These are phyloP conservation scores for Xylaria acuta DNA, from an alignment of 495 filamentous ascomycete genomes.

Conservation along the genomic window DNA sequence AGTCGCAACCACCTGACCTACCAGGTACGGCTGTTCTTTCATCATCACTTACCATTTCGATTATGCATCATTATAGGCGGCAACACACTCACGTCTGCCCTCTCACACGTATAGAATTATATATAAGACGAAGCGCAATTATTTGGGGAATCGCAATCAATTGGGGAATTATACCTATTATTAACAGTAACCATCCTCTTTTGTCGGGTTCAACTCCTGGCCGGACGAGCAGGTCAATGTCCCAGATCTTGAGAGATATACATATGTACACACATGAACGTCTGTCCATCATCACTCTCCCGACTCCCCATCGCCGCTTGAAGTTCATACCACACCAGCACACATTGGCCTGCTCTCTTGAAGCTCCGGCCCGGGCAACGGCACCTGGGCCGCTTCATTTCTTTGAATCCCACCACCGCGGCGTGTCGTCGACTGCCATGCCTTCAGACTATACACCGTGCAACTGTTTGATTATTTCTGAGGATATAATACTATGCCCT, in stretches of 20 bases:
- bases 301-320: neutral
- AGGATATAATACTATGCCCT: constrained; percentile 81
- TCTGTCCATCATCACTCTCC: constrained; percentile 24
- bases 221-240: constrained; percentile 25
- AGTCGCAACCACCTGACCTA: no score
- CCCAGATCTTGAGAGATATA: constrained; percentile 39
- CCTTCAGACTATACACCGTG: neutral
- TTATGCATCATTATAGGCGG: no score
- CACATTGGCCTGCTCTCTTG: constrained; percentile 4
- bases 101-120: neutral
- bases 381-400: neutral
- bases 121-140: no score
- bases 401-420: neutral
- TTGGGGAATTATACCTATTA: constrained; percentile 19
- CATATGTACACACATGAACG: constrained; percentile 41
- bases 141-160: neutral
- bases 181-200: constrained; percentile 17
- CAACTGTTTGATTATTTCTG: constrained; percentile 54
- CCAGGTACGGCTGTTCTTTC: neutral
- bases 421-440: neutral
- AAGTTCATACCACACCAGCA: constrained; percentile 23
- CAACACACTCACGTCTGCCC: neutral
- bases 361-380: neutral
- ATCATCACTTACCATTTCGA: no score
- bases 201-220: constrained; percentile 14